Conservation (phyloP, 2,329 filamentous ascomycete species). For the Lojkania enalia region DNA sequence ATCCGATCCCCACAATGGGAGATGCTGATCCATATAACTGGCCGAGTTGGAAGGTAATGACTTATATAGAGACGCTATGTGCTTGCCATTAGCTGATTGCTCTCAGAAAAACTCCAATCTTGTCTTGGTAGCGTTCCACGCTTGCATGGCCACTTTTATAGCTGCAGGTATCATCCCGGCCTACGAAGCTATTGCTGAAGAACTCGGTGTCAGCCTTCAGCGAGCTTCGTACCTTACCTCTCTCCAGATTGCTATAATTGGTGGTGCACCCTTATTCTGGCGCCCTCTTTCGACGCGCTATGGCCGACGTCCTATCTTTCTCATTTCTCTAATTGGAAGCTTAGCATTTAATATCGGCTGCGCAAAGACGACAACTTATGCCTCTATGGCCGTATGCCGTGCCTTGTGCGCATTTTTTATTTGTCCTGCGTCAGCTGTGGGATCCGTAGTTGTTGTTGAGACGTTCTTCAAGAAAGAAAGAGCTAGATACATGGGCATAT, state of each 20-base stretch:
- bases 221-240: constrained; percentile 58
- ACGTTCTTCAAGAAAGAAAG: constrained; percentile 61
- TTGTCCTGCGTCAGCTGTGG: constrained; percentile 57
- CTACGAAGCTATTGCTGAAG: constrained; percentile 57
- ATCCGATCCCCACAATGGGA: constrained; percentile 56
- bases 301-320: constrained; percentile 59
- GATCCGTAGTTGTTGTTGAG: constrained; percentile 61
- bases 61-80: background rate
- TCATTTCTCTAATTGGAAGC: constrained; percentile 55
- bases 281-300: constrained; percentile 58
- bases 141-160: constrained; percentile 61
- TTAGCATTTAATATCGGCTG: constrained; percentile 58
- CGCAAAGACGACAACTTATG: constrained; percentile 54
- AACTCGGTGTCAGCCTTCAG: constrained; percentile 55
- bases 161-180: constrained; percentile 59
- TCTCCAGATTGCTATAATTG: constrained; percentile 59
- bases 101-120: constrained; percentile 57
- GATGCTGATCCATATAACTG: constrained; percentile 61
- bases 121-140: constrained; percentile 59
- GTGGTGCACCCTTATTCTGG: constrained; percentile 60
- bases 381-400: constrained; percentile 55
- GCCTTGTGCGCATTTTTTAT: constrained; percentile 62
- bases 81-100: constrained; percentile 5
- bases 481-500: constrained; percentile 60
- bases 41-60: constrained; percentile 54